A percentile compares a stretch with the other conserved stretches of the same genome.
These are phyloP conservation scores for Aschersonia sp. DNA, from an alignment of 2,329 filamentous ascomycete genomes.

Conservation along the genomic window DNA sequence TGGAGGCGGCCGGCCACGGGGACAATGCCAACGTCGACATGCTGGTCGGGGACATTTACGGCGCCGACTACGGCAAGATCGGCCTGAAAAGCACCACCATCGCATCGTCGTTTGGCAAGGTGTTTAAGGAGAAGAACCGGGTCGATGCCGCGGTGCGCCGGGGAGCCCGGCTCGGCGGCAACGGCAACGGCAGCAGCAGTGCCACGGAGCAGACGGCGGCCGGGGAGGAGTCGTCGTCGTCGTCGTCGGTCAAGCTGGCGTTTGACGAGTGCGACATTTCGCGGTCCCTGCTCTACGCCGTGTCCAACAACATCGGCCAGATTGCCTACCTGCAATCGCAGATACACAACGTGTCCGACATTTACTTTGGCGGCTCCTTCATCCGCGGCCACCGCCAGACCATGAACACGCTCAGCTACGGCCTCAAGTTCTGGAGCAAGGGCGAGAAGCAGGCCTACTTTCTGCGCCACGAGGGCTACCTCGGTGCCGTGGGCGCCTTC, in stretches of 20 bases:
- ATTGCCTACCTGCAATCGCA: conserved; percentile 96
- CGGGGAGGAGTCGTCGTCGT: no score
- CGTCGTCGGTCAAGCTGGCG: conserved; percentile 18
- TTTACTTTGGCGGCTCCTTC: conserved; percentile 96
- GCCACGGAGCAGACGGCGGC: no score
- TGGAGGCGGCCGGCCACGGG: conserved; percentile 75
- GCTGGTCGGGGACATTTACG: conserved; percentile 96
- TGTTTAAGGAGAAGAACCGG: conserved; percentile 81
- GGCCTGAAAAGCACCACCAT: conserved; percentile 92
- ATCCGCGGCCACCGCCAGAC: conserved; percentile 94
- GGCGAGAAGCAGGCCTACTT: conserved; percentile 93
- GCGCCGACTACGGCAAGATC: conserved; percentile 89
- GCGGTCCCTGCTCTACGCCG: conserved; percentile 80
- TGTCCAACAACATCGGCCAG: conserved; percentile 96
- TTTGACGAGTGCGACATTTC: conserved; percentile 81
- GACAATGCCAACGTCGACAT: conserved; percentile 93
- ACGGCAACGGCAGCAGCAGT: no score
- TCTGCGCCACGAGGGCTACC: conserved; percentile 84
- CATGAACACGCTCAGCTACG: conserved; percentile 93
- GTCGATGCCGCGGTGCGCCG: conserved; percentile 43
- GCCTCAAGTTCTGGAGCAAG: conserved; percentile 95
- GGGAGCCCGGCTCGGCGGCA: no score
- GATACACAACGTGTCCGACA: conserved; percentile 78
- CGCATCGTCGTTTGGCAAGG: conserved; percentile 91
- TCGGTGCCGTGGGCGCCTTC: conserved; percentile 88